These are phyloP conservation scores for Pseudocercospora vitis DNA, from an alignment of 2,329 filamentous ascomycete species.

Conservation along the genomic window DNA sequence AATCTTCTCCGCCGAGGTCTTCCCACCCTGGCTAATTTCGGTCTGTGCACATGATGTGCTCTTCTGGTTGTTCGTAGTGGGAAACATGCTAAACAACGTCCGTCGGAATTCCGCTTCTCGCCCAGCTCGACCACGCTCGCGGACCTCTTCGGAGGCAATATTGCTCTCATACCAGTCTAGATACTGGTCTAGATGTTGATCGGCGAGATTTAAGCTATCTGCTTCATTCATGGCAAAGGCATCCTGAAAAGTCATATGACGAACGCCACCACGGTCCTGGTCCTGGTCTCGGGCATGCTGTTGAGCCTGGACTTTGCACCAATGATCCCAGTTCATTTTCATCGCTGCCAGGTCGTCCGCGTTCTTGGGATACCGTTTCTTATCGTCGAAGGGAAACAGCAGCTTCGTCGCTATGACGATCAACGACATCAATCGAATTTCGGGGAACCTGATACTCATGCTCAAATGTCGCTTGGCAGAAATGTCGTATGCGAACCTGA, in stretches of 20 bases:
- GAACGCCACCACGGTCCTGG: slow-evolving; percentile 3
- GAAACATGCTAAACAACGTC: slow-evolving; percentile 46
- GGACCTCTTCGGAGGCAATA: slow-evolving; percentile 54
- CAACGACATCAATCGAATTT: slow-evolving; percentile 69
- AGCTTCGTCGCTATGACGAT: slow-evolving; percentile 77
- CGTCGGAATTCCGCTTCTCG: slow-evolving; percentile 43
- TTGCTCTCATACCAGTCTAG: slow-evolving; percentile 75
- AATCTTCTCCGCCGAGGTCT: slow-evolving; percentile 38
- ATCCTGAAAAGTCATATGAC: slow-evolving; percentile 41
- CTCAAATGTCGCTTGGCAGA: slow-evolving; percentile 37
- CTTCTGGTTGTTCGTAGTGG: slow-evolving; percentile 25
- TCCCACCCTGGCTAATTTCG: slow-evolving; percentile 20
- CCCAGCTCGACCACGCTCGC: slow-evolving; percentile 35
- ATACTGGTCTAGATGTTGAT: slow-evolving; percentile 68
- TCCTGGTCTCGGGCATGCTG: slow-evolving; percentile 24
- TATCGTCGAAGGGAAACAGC: slow-evolving; percentile 69
- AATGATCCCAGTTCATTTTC: slow-evolving; percentile 70
- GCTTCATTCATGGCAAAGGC: slow-evolving; percentile 58
- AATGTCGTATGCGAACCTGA: slow-evolving; percentile 57
- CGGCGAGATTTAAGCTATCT: slow-evolving; percentile 63
- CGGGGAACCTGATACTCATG: slow-evolving; percentile 64
- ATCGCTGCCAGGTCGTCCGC: slow-evolving; percentile 58
- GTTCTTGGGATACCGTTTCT: slow-evolving; percentile 52
- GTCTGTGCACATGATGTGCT: slow-evolving; percentile 13
- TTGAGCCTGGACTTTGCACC: slow-evolving; percentile 53